Base-by-base conservation (phyloP, 2,329 filamentous ascomycete genomes). In the Ophiocordyceps polyrhachis-furcata region DNA sequence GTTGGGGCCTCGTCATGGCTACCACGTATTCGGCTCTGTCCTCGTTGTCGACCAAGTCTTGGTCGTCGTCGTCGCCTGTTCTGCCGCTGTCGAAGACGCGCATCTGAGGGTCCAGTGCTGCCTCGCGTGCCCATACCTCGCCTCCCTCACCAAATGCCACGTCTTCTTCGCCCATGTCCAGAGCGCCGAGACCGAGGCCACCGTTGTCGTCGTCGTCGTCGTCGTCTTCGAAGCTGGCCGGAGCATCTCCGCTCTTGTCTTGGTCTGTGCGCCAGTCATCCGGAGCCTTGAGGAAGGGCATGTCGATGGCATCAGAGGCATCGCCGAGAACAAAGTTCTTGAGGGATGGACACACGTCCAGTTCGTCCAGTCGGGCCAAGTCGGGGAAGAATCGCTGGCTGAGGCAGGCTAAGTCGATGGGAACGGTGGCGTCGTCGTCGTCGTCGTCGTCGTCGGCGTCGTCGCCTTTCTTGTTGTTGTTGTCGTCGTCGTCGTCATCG, bases 71-170 rank as follows among this genome's bases (percentile, higher is more conserved):
- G 48, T 82, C 69, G 48, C 81, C 78, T 47, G 81, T 76, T 64
- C 73, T 54, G 2, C 71, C 74, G 25, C 73, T 71, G 53, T 78
- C 74, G 53, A 86, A 85, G 21, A 89, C 77, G 43, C 85, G 82
- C 66, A 87, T 82, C 64, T 93, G 86, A 40, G 84, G 85, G 54
- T 89, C 83, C 19, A 89, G 66, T 12, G 84, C 88, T 38, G 88
- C 87, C 59, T 95, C 86, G 52, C 80, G 78, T 5, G 89, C 91
- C 89, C 91, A 98, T 1, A 82, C 85, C 60, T 98, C 91, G 50
- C 91, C 91, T 48, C 91, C 91, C 59, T 96, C 88, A 23, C 91
- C 91, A 57, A 98, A 98, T 13, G 83, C 84, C 45, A 86, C 75
- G 49, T 93, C 82, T 35, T 75, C 66, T 35, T 75, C 66, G 41